phyloP scores from a whole-genome alignment of 257 asterid genomes.

The Solanum ossicruentum region DNA sequence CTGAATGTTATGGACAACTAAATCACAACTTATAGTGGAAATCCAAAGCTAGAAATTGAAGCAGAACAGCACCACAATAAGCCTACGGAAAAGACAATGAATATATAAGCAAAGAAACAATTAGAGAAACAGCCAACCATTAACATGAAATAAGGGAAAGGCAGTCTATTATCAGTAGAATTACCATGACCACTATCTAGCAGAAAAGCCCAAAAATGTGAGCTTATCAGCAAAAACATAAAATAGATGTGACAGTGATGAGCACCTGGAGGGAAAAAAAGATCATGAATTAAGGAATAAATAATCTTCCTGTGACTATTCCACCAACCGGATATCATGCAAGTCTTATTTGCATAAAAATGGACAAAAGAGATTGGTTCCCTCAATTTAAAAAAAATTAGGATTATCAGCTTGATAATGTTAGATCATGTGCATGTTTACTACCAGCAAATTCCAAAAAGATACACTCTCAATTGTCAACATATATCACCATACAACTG shows the following conservation, averaged over 20 bases:
- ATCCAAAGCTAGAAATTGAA: background rate
- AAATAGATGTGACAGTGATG: background rate
- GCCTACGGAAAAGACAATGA: background rate
- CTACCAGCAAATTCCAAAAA: background rate
- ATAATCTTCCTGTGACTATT: background rate
- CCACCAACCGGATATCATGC: background rate
- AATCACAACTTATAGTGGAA: background rate
- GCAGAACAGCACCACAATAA: background rate
- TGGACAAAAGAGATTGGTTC: background rate
- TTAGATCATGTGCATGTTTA: background rate
- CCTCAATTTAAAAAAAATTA: background rate
- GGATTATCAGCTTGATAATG: background rate
- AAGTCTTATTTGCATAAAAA: background rate
- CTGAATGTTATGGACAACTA: constrained; percentile 35
- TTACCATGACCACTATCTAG: background rate
- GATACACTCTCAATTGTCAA: background rate
- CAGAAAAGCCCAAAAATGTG: background rate
- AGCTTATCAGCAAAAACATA: background rate
- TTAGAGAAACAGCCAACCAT: background rate
- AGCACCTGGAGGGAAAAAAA: background rate
- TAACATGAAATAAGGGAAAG: background rate
- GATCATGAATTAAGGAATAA: background rate
- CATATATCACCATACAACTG: background rate
- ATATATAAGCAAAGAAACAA: background rate
- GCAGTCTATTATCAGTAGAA: background rate